A percentile compares a stretch with the other conserved stretches of the same genome.
Evolutionary conservation across 805 yeast genomes (phyloP).

Genomic region (Saccharomycopsis lassenensis): DNA sequence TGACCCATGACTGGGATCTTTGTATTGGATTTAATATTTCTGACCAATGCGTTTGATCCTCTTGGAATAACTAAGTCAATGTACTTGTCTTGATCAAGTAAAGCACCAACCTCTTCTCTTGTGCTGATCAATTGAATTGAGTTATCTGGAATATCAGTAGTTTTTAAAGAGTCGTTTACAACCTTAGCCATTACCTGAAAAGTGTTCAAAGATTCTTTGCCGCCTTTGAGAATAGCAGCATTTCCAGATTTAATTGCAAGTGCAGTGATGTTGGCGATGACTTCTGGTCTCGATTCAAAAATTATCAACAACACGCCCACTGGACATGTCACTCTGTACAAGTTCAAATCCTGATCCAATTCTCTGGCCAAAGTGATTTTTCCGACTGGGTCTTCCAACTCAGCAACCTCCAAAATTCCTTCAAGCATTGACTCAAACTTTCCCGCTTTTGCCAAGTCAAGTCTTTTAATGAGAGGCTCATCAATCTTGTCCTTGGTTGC

Average conservation of each 20-base stretch:
- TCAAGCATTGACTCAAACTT: conserved; percentile 91
- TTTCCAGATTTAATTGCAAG: conserved; percentile 94
- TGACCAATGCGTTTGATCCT: conserved; percentile 90
- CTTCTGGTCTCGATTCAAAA: conserved; percentile 96
- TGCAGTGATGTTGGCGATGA: conserved; percentile 94
- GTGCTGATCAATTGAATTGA: conserved; percentile 84
- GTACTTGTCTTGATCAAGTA: conserved; percentile 74
- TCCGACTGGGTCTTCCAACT: conserved; percentile 87
- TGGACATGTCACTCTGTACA: conserved; percentile 82
- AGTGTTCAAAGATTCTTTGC: conserved; percentile 82
- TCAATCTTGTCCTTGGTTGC: conserved; percentile 57
- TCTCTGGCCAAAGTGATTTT: conserved; percentile 71
- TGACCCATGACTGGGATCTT: conserved; percentile 97
- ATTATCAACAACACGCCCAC: conserved; percentile 89
- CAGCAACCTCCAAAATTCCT: conserved; percentile 87
- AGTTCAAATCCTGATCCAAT: conserved; percentile 79
- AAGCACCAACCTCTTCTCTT: conserved; percentile 80
- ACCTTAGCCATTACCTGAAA: conserved; percentile 73
- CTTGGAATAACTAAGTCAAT: conserved; percentile 95
- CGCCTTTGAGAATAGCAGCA: conserved; percentile 95
- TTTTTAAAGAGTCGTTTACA: conserved; percentile 46
- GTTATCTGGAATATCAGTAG: conserved; percentile 65
- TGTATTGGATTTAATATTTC: conserved; percentile 74
- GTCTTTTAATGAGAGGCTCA: conserved; percentile 65
- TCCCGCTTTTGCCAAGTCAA: conserved; percentile 71